Evolutionary conservation across 2,329 filamentous ascomycete species (phyloP).

Genomic region (Pyrenophora graminea): DNA sequence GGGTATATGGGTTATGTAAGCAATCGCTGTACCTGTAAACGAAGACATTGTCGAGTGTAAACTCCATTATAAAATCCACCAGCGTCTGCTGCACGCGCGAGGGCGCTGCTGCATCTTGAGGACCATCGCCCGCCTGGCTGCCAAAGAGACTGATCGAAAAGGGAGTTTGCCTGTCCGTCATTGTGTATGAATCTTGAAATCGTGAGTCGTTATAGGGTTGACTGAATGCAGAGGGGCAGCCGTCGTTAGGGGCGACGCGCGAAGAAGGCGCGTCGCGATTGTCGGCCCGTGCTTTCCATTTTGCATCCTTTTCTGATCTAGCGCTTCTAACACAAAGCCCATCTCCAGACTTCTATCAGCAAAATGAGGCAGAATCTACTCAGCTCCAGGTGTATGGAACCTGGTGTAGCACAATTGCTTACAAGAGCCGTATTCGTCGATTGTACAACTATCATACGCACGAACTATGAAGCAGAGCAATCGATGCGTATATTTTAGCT

Average conservation of each 20-base stretch:
- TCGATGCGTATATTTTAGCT: too few relatives aligned
- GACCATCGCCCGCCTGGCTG: constrained; percentile 43
- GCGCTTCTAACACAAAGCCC: neutral
- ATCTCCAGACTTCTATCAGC: too few relatives aligned
- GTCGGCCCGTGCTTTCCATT: constrained; percentile 7
- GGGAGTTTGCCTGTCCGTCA: constrained; percentile 75
- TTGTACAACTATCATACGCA: too few relatives aligned
- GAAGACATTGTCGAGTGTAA: constrained; percentile 91
- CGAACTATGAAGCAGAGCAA: too few relatives aligned
- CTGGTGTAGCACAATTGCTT: too few relatives aligned
- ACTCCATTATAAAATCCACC: constrained; percentile 89
- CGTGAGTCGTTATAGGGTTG: constrained; percentile 19
- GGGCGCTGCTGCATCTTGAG: constrained; percentile 37
- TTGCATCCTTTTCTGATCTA: constrained; percentile 10
- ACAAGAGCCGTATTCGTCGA: too few relatives aligned
- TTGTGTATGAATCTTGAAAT: constrained; percentile 21
- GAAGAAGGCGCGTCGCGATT: constrained; percentile 3
- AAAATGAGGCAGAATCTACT: too few relatives aligned
- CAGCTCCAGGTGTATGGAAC: too few relatives aligned
- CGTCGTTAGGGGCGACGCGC: constrained; percentile 27
- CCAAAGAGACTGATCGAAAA: constrained; percentile 82
- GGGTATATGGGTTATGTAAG: neutral
- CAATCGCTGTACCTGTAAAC: constrained; percentile 70
- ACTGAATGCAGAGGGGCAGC: constrained; percentile 20
- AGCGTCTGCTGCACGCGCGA: constrained; percentile 71